Base-by-base conservation (phyloP, 2,329 filamentous ascomycete species). In the Sporothrix humicola region DNA sequence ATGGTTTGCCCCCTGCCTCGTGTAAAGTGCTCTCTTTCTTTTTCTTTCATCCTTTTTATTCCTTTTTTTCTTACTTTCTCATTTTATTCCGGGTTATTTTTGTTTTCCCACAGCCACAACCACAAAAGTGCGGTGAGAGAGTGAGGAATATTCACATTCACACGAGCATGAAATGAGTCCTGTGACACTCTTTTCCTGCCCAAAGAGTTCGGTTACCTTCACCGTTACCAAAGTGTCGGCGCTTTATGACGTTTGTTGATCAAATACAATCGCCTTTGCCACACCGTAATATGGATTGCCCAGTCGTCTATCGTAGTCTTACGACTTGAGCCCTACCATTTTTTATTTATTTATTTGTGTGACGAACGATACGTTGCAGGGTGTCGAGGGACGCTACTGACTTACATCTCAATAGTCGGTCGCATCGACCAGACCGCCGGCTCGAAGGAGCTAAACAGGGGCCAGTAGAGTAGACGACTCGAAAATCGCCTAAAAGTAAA, bases 101-200 rank as follows among this genome's bases (percentile, higher is more conserved):
- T 37, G 26, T 15, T 37, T 23, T 17, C 61, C 61, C 23, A 26
- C 23, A 26, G 23, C 23, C 61, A 26, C 63, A 31, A 44, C 46
- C 63, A 68, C 63, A 31, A 68, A 68, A 50, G 44, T 68, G 63
- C 63, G 63, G 63, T 68, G 63, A 68, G 63, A 66, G 44, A 12
- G 44, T 48, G 61, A 66, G 61, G n/a, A 66, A 23, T 66, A 48
- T 15, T 66, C 31, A 37, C 31, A 37, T 59, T 59, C 3, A 44
- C 31, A 37, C 20, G 8, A n/a, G 54, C 56, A n/a, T 63, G 20
- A 26, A 23, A 6, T 54, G 31, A 37, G 65, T 69, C 65, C 46
- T 69, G 65, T 69, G 65, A 69, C 65, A 2, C 26, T 69, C 46
- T n/a, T 31, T 50, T 37, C 26, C 23, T 52, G 65, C 46, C 23